Evolutionary conservation across 306 rosid species (phyloP).

Genomic region (Vigna unguiculata): DNA sequence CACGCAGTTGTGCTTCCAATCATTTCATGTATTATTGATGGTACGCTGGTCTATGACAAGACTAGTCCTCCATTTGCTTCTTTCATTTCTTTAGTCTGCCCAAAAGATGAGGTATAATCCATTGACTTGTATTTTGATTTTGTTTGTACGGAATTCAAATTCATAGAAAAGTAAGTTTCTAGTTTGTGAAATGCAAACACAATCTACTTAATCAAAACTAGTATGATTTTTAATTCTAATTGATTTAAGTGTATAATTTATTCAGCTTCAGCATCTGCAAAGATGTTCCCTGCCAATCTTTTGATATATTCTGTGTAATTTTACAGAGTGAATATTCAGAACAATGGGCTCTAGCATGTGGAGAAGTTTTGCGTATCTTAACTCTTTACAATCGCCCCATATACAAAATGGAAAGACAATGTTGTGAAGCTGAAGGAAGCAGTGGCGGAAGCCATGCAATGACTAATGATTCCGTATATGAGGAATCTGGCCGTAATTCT

Average conservation of each 20-base stretch:
- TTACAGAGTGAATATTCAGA: conserved; percentile 81
- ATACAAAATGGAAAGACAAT: conserved; percentile 64
- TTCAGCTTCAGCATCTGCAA: conserved; percentile 20
- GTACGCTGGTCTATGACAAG: conserved; percentile 73
- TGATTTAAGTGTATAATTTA: conserved; percentile 9
- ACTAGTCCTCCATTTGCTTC: conserved; percentile 80
- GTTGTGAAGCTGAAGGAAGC: conserved; percentile 69
- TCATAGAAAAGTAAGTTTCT: not conserved
- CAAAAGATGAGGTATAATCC: conserved; percentile 70
- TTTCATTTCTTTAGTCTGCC: conserved; percentile 87
- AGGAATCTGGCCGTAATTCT: conserved; percentile 53
- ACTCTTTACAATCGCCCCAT: conserved; percentile 92
- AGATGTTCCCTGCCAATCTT: conserved; percentile 2
- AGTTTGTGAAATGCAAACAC: conserved; percentile 1
- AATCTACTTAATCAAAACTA: conserved; percentile 12
- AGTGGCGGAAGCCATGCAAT: conserved; percentile 66
- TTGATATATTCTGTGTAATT: conserved; percentile 21
- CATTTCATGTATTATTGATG: conserved; percentile 84
- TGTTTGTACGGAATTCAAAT: conserved; percentile 20
- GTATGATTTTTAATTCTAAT: not conserved
- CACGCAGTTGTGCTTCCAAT: conserved; percentile 88
- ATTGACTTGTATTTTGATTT: conserved; percentile 20
- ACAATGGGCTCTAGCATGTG: conserved; percentile 95
- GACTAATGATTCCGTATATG: conserved; percentile 56
- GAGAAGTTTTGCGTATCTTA: conserved; percentile 83